Base-by-base conservation (phyloP, 148 eudicot species). In the Heliamphora exappendiculata region DNA sequence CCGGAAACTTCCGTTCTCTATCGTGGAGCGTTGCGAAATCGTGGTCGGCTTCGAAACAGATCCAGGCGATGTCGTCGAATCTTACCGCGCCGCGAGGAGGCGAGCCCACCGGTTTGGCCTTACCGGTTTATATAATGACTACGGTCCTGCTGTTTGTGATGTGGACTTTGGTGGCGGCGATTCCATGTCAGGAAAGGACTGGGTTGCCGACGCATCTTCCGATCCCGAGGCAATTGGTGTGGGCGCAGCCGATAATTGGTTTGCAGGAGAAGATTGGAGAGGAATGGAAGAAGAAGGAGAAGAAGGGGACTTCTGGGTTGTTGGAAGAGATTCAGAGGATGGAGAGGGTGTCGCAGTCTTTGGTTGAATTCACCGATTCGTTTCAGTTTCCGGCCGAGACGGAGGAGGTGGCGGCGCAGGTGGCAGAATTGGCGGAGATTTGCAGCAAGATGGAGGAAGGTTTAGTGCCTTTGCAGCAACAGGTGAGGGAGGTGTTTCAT, bases 211-310 rank as follows among this genome's bases (percentile, higher is more conserved):
- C 91, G 24, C 96, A 93, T 51, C 79, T 95, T 2, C 87, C 90
- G 2, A 67, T 95, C 12, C 91, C 93, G 2, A 89, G 84, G 70
- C 87, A 91, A 16, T 73, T 86, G 54, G 76, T 29, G 2, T 95
- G 99, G 97, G 94, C 93, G 49, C 89, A 87, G 0, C 70, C 87
- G 0, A 75, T 95, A 49, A 77, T 84, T 44, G 82, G 82, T 73
- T 78, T 95, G 62, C 94, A 89, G 19, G 99, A 95, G 68, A 95
- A 88, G 76, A 92, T 95, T 24, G 91, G 84, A 2, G 99, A 95
- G 73, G 97, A 95, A 58, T 91, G 93, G 99, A 92, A 91, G 86
- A 90, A 81, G 79, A 93, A 91, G 83, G 99, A 92, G 84, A 95
- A 91, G 86, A 92, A 86, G 67, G 94, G 94, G 65, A 79, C 82